phyloP scores from a whole-genome alignment of 441 rosid species.

The Erodium trifolium region DNA sequence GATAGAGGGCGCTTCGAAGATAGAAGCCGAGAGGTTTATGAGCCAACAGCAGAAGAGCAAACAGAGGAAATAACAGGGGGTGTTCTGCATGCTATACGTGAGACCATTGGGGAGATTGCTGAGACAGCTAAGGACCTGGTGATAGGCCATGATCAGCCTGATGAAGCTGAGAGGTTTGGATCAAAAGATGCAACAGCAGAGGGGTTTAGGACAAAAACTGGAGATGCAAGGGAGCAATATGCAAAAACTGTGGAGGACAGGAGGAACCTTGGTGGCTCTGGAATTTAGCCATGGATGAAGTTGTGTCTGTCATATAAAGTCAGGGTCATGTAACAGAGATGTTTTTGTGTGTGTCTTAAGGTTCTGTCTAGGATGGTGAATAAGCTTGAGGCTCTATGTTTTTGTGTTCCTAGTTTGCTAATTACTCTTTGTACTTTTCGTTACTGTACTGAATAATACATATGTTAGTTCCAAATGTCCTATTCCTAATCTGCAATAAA shows the following conservation, averaged over 20 bases:
- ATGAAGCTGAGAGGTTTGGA: not conserved
- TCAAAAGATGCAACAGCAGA: not conserved
- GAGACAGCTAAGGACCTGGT: not conserved
- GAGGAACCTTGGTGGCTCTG: not conserved
- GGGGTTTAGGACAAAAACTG: not conserved
- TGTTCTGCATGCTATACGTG: not conserved
- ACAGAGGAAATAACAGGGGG: conserved; percentile 7
- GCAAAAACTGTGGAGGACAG: not conserved
- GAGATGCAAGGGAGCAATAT: conserved; percentile 1
- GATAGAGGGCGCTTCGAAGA: not conserved
- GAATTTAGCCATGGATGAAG: not conserved
- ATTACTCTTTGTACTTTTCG: not conserved
- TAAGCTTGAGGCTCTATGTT: conserved; percentile 3
- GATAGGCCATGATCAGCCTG: conserved; percentile 6
- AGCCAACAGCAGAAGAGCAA: conserved; percentile 3
- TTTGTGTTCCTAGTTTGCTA: not conserved
- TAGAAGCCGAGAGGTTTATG: not conserved
- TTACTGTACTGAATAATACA: not conserved
- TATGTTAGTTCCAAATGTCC: no score
- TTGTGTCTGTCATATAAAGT: not conserved
- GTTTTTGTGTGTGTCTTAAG: not conserved
- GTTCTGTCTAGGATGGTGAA: not conserved
- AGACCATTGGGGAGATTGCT: conserved; percentile 7
- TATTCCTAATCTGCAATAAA: no score
- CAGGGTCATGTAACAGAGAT: no score